Conservation (phyloP, 306 rosid genomes). For the Calophaca sinica region DNA sequence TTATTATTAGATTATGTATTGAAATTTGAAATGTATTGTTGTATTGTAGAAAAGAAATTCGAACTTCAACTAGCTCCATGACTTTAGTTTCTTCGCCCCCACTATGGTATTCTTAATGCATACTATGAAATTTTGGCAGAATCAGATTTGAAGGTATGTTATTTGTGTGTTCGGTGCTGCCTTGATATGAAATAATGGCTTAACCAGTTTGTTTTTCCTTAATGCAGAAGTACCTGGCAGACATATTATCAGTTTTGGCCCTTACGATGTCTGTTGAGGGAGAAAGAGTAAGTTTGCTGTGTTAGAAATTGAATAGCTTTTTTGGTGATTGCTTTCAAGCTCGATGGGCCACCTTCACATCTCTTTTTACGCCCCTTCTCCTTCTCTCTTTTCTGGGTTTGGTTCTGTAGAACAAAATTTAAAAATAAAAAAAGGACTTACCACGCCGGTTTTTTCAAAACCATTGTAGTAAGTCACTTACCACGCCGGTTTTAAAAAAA, state of each 20-base stretch:
- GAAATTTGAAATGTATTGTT: constrained; percentile 31
- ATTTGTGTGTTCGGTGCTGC: constrained; percentile 4
- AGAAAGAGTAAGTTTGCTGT: constrained; percentile 71
- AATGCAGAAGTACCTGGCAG: constrained; percentile 94
- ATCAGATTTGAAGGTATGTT: constrained; percentile 74
- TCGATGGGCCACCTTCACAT: no score
- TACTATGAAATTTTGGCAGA: constrained; percentile 77
- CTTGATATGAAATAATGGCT: not conserved
- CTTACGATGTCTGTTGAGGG: constrained; percentile 99
- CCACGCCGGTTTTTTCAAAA: no score
- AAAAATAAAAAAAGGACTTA: no score
- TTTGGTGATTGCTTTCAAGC: no score
- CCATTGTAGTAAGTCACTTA: no score
- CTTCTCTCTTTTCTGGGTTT: no score
- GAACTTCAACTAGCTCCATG: constrained; percentile 98
- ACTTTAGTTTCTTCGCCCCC: constrained; percentile 97
- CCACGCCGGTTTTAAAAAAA: no score
- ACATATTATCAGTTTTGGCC: constrained; percentile 93
- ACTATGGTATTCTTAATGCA: constrained; percentile 82
- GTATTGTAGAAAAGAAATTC: constrained; percentile 81
- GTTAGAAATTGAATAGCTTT: no score
- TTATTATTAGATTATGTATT: constrained; percentile 1
- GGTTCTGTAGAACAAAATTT: no score
- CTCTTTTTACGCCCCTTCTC: no score
- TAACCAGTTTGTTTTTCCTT: constrained; percentile 26